Evolutionary conservation across 805 yeast species (phyloP), one percentile per base, ranked within the genome.

Genomic region (Kurtzmaniella fragi): DNA sequence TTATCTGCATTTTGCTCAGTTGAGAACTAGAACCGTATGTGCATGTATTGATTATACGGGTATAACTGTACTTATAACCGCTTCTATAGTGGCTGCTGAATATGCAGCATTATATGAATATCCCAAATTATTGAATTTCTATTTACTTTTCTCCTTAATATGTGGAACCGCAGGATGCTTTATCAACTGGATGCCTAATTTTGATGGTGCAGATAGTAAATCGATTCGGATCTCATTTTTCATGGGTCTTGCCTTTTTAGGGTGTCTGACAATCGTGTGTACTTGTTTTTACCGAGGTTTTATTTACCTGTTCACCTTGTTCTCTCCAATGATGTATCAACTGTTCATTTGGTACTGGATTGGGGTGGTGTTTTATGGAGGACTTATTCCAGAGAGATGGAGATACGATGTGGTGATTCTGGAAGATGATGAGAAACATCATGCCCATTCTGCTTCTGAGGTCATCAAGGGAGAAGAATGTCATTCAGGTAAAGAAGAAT

Each of bases 21-120:
- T 84, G 33, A 52, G 67, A 15, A 57, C 79, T 45, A 75, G 96
- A 56, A 72, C 80, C 47, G 75, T 78, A 38, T 87, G 85, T 62
- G 96, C 96, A 0, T 93, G 99, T 59, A 79, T 90, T 32, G 99
- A 91, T 64, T 91, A 91, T 61, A 83, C 95, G 5, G 99, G 99
- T 2, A 91, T 91, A 48, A 88, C 97, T 0, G 74, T 89, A 11
- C 67, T 93, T 47, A 90, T 91, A 50, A 84, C 96, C 0, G 91
- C 95, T 12, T 85, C 96, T 2, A 84, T 93, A 34, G 67, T 93
- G 33, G 78, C 95, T 3, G 82, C 91, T 0, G 96, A 91, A 60
- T 89, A 86, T 59, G 77, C 86, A 14, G 73, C 90, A 1, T 71
- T 91, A 38, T 80, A 77, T 54, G 70, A 82, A 48, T 75, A 75